Conservation (phyloP, 129 eudicot genomes). For the Helichrysum umbraculigerum region DNA sequence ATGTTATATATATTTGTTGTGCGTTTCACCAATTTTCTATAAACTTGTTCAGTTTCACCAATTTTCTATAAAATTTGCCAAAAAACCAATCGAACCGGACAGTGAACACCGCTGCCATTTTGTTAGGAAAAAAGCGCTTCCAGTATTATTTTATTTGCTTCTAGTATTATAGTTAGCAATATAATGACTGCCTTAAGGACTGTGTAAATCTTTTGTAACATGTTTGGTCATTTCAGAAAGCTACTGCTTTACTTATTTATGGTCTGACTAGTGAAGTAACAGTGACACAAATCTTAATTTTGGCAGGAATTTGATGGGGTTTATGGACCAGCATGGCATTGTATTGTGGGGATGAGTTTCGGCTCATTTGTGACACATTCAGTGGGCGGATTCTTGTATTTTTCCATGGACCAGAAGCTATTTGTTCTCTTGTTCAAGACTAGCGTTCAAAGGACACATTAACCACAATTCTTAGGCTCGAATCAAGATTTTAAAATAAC, state of each 20-base stretch:
- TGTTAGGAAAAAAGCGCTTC: not conserved
- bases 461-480: slow-evolving; percentile 9
- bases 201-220: not conserved
- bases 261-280: slow-evolving; percentile 8
- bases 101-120: too few species aligned
- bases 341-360: slow-evolving; percentile 78
- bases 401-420: slow-evolving; percentile 80
- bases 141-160: not conserved
- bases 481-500: not conserved
- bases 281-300: not conserved
- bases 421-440: slow-evolving; percentile 77
- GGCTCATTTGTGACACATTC: slow-evolving; percentile 93
- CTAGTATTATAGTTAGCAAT: not conserved
- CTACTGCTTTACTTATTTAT: not conserved
- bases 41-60: too few species aligned
- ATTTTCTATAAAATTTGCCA: not conserved
- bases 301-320: slow-evolving; percentile 81
- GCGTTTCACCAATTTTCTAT: not conserved
- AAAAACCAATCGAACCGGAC: not conserved
- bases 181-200: not conserved
- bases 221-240: not conserved
- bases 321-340: slow-evolving; percentile 93
- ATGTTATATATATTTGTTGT: not conserved
- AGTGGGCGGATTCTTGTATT: slow-evolving; percentile 83
- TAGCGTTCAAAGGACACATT: slow-evolving; percentile 60